These are phyloP conservation scores for Cronartium quercuum DNA, from an alignment of 1,284 basidiomycete genomes.

Conservation along the genomic window DNA sequence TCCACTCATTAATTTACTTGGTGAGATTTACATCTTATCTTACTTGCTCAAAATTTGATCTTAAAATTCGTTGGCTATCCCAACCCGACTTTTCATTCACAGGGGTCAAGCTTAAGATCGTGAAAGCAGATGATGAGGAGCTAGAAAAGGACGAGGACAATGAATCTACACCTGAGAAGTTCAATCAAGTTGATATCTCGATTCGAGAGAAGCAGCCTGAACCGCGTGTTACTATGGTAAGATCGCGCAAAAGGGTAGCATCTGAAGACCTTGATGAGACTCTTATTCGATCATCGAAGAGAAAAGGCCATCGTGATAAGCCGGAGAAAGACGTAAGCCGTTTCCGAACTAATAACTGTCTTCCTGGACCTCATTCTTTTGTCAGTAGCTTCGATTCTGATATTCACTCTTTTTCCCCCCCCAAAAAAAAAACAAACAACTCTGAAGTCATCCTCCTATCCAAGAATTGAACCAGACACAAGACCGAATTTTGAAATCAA, in stretches of 20 bases:
- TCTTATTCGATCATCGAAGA: not conserved
- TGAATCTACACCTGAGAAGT: not conserved
- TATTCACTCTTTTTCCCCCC: not conserved
- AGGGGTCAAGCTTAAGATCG: conserved; percentile 22
- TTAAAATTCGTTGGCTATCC: not conserved
- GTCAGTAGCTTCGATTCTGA: not conserved
- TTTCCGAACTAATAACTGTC: too few species aligned
- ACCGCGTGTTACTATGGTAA: not conserved
- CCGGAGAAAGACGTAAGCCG: not conserved
- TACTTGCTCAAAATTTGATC: not conserved
- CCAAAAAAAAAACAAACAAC: not conserved
- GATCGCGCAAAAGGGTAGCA: not conserved
- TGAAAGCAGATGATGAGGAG: conserved; percentile 2
- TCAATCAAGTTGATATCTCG: not conserved
- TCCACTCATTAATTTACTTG: conserved; percentile 29
- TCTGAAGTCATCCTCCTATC: not conserved
- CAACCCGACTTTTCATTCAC: not conserved
- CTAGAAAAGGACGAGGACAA: not conserved
- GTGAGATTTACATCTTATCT: not conserved
- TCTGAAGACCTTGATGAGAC: not conserved
- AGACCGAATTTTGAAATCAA: conserved; percentile 23
- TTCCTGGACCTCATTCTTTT: not conserved
- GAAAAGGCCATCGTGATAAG: not conserved
- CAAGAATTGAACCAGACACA: conserved; percentile 14
- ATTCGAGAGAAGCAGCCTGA: not conserved